Conservation (phyloP, 2,329 filamentous ascomycete species). For the Endocalyx cinctus region DNA sequence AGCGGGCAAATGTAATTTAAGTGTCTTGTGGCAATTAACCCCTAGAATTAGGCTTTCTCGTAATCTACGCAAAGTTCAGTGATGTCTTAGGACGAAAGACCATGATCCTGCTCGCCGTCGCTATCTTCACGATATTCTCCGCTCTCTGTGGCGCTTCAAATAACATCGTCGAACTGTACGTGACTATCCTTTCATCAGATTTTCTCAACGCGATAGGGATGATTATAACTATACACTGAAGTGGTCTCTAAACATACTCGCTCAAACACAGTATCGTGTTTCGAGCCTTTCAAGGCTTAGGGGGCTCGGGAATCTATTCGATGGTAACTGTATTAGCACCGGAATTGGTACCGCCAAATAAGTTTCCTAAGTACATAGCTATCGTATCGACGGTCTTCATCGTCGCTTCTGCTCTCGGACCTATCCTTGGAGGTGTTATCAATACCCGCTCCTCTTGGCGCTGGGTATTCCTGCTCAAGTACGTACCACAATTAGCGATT, state of each 20-base stretch:
- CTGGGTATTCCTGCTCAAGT: slow-evolving; percentile 46
- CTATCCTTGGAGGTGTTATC: slow-evolving; percentile 39
- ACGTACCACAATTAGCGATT: slow-evolving; percentile 7
- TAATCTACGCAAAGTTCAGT: slow-evolving; percentile 39
- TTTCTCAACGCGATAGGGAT: too few species aligned
- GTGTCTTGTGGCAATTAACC: too few species aligned
- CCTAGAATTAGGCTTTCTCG: slow-evolving; percentile 30
- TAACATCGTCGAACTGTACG: slow-evolving; percentile 27
- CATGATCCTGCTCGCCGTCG: slow-evolving; percentile 30
- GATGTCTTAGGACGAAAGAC: slow-evolving; percentile 40
- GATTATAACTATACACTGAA: too few species aligned
- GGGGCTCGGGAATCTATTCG: slow-evolving; percentile 43
- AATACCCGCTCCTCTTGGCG: slow-evolving; percentile 35
- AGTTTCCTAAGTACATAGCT: slow-evolving; percentile 27
- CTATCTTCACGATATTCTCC: slow-evolving; percentile 37
- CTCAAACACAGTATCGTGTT: slow-evolving; percentile 30
- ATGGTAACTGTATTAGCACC: slow-evolving; percentile 33
- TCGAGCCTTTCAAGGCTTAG: slow-evolving; percentile 39
- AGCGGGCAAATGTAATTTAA: too few species aligned
- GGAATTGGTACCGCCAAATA: slow-evolving; percentile 29
- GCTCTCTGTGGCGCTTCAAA: slow-evolving; percentile 34
- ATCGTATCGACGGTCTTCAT: slow-evolving; percentile 35
- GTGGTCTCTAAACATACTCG: too few species aligned
- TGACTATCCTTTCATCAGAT: not conserved
- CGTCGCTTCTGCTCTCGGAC: slow-evolving; percentile 36